phyloP scores from a whole-genome alignment of 108 stramenopile genomes.

The Aurantiochytrium sp. region DNA sequence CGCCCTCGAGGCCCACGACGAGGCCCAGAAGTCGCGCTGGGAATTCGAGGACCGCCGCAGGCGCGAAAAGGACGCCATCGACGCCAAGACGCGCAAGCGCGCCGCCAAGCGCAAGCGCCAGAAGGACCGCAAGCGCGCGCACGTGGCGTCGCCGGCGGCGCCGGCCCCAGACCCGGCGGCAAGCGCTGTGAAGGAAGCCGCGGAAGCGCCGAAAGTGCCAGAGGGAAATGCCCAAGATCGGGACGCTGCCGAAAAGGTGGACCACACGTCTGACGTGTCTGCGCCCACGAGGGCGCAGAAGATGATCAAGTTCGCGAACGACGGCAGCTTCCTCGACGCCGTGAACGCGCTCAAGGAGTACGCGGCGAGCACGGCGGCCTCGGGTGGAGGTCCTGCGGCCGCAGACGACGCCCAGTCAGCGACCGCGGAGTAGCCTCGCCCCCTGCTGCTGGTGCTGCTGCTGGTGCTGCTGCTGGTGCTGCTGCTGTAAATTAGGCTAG shows the following conservation, averaged over 20 bases:
- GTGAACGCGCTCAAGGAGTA: constrained; percentile 9
- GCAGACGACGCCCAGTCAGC: too few relatives aligned
- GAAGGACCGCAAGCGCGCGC: neutral
- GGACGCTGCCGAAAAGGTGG: neutral
- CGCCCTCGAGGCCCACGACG: neutral
- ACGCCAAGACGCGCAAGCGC: neutral
- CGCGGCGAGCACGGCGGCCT: neutral
- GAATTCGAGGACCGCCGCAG: neutral
- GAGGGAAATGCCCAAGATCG: neutral
- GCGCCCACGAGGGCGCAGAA: neutral
- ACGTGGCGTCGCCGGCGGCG: neutral
- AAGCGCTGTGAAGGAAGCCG: neutral
- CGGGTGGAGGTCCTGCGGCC: neutral
- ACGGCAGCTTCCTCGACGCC: neutral
- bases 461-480: too few relatives aligned
- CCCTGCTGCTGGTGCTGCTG: too few relatives aligned
- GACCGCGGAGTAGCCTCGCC: too few relatives aligned
- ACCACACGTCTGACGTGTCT: neutral
- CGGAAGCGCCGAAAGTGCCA: neutral
- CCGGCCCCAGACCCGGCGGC: neutral
- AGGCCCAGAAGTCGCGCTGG: too few relatives aligned
- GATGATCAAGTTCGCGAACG: neutral
- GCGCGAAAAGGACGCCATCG: neutral
- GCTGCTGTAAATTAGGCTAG: too few relatives aligned
- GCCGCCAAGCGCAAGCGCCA: neutral